Evolutionary conservation across 2,329 filamentous ascomycete genomes (phyloP), one percentile per base, ranked within the genome.

Genomic region (Dothistroma pini): DNA sequence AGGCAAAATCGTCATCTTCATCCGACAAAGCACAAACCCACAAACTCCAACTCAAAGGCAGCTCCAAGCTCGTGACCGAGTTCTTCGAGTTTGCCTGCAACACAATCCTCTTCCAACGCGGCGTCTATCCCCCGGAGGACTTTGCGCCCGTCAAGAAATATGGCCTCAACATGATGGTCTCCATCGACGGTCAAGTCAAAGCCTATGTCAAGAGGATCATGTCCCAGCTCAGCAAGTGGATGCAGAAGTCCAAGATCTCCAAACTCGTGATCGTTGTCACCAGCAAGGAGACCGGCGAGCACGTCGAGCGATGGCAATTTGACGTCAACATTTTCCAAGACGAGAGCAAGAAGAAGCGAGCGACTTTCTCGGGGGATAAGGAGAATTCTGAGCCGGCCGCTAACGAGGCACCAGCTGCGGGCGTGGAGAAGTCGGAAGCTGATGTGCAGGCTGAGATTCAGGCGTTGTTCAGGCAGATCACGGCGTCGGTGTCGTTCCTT

Each of bases 201-300:
- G 91, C 93, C 34, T 99, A 99, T 79, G 96, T 99, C 82, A 97
- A 96, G 78, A 96, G 96, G 79, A 97, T 99, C 80, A 99, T 97
- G 93, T 88, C 88, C 31, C 95, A 99, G 78, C 86, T 99, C 61
- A 93, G 96, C 80, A 91, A 91, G 75, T 99, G 95, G 95, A 97
- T 97, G 92, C 83, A 92, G 57, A 90, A 89, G 70, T 91, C 93
- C 75, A 97, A 99, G 78, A 97, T 99, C 74, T 96, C 91, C 56
- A 97, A 96, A 77, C 86, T 99, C 12, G 93, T 99, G 62, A 89
- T 99, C 57, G 95, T 99, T 53, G 93, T 99, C 68, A 97, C 93
- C 34, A 90, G 90, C 80, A 97, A 97, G 77, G 95, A 99, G 76
- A 96, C 93, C 0, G 95, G 93, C 65, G 93, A 97, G 74, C 89